These are phyloP conservation scores for Pseudogymnoascus sp. DNA, from an alignment of 2,329 filamentous ascomycete species.

Conservation along the genomic window DNA sequence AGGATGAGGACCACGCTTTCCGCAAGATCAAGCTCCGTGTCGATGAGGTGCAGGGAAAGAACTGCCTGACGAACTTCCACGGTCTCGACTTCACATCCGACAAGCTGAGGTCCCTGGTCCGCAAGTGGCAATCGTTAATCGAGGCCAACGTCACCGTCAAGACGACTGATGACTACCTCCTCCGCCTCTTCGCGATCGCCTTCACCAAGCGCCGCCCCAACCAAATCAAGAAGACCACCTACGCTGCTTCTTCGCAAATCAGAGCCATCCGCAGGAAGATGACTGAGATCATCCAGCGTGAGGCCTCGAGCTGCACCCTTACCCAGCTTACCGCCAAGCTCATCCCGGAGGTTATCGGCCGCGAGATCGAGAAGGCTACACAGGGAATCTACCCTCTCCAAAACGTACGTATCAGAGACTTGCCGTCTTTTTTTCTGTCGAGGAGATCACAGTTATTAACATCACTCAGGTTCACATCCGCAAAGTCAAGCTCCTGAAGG, in stretches of 20 bases:
- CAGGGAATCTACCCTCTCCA: slow-evolving; percentile 99
- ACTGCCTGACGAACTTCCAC: slow-evolving; percentile 99
- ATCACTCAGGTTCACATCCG: slow-evolving; percentile 87
- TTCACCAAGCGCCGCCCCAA: slow-evolving; percentile 99
- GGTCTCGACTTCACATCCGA: slow-evolving; percentile 99
- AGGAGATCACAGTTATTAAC: slow-evolving; percentile 30
- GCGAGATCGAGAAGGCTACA: slow-evolving; percentile 98
- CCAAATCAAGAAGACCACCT: slow-evolving; percentile 99
- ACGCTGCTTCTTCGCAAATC: slow-evolving; percentile 94
- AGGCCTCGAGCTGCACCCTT: slow-evolving; percentile 90
- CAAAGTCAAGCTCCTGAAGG: slow-evolving; percentile 99
- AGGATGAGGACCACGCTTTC: slow-evolving; percentile 99
- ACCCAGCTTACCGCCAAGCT: slow-evolving; percentile 97
- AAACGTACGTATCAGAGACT: slow-evolving; percentile 61
- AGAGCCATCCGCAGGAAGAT: slow-evolving; percentile 99
- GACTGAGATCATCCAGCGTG: slow-evolving; percentile 96
- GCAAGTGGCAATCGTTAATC: slow-evolving; percentile 99
- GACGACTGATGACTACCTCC: slow-evolving; percentile 99
- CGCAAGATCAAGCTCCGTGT: slow-evolving; percentile 98
- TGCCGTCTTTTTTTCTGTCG: background rate
- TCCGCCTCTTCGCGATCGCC: slow-evolving; percentile 96
- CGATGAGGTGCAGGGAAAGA: slow-evolving; percentile 99
- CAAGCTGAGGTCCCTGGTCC: slow-evolving; percentile 97
- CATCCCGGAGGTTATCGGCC: slow-evolving; percentile 98
- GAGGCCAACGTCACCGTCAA: slow-evolving; percentile 99